phyloP scores from a whole-genome alignment of 352 stramenopile genomes.

The Phytophthora quininea region DNA sequence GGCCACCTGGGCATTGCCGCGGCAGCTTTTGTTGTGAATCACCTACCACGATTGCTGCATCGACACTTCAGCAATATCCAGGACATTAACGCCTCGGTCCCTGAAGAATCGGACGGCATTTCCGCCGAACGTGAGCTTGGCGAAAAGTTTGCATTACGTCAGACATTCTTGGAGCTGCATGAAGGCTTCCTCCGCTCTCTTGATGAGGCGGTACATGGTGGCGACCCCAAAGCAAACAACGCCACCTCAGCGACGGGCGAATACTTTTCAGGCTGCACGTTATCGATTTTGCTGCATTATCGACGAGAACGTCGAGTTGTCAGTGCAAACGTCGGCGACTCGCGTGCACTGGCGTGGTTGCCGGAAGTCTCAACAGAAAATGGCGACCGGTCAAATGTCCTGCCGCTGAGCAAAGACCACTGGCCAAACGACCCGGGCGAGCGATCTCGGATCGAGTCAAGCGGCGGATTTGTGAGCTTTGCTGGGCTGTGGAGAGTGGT shows the following conservation, averaged over 20 bases:
- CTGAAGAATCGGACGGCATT: neutral
- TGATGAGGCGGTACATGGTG: slow-evolving; percentile 15
- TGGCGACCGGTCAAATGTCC: slow-evolving; percentile 5
- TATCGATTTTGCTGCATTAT: slow-evolving; percentile 80
- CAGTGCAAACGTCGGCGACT: slow-evolving; percentile 88
- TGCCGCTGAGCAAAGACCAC: slow-evolving; percentile 63
- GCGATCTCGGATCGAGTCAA: slow-evolving; percentile 71
- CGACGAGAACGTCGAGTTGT: slow-evolving; percentile 54
- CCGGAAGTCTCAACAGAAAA: slow-evolving; percentile 1
- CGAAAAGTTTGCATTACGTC: slow-evolving; percentile 64
- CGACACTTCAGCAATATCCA: slow-evolving; percentile 34
- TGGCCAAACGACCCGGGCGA: slow-evolving; percentile 60
- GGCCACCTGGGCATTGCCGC: slow-evolving; percentile 92
- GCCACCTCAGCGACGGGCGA: slow-evolving; percentile 27
- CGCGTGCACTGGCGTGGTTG: slow-evolving; percentile 67
- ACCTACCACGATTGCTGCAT: slow-evolving; percentile 44
- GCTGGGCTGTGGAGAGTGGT: slow-evolving; percentile 87
- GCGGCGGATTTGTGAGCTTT: slow-evolving; percentile 74
- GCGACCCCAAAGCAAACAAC: slow-evolving; percentile 6
- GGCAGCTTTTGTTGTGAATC: slow-evolving; percentile 76
- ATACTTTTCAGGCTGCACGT: slow-evolving; percentile 83
- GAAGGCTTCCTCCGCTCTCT: slow-evolving; percentile 50
- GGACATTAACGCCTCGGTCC: neutral
- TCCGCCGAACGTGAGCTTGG: slow-evolving; percentile 40
- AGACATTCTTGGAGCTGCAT: slow-evolving; percentile 81